These are phyloP conservation scores for Quercus ilex DNA, from an alignment of 306 rosid species.

Conservation along the genomic window DNA sequence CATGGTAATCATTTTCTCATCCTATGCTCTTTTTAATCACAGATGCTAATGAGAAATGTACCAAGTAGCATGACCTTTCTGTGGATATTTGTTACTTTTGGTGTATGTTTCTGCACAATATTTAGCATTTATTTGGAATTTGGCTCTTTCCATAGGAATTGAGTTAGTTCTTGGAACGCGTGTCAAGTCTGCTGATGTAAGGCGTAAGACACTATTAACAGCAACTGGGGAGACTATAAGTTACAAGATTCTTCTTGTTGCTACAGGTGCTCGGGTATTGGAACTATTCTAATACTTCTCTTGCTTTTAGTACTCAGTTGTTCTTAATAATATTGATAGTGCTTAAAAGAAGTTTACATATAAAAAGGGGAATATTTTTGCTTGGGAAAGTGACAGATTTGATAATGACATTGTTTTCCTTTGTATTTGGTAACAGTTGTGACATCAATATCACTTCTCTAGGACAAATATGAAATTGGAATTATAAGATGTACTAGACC, in stretches of 20 bases:
- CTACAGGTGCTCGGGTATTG: constrained; percentile 99
- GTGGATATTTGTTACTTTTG: neutral
- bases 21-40: neutral
- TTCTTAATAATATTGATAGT: neutral
- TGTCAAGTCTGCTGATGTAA: constrained; percentile 90
- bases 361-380: neutral
- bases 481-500: neutral
- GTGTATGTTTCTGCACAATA: constrained; percentile 8
- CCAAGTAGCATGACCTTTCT: neutral
- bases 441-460: neutral
- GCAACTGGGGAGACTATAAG: constrained; percentile 95
- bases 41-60: neutral
- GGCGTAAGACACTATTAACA: constrained; percentile 82
- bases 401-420: neutral
- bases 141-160: constrained; percentile 49
- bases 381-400: constrained; percentile 1
- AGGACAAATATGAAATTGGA: neutral
- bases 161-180: constrained; percentile 94
- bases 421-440: neutral
- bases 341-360: neutral
- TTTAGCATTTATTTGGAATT: constrained; percentile 11
- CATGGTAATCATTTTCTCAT: constrained; percentile 61
- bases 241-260: constrained; percentile 86
- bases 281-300: constrained; percentile 33
- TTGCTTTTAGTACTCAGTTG: constrained; percentile 4